Base-by-base conservation (phyloP, 129 eudicot species). In the Escallonia herrerae region DNA sequence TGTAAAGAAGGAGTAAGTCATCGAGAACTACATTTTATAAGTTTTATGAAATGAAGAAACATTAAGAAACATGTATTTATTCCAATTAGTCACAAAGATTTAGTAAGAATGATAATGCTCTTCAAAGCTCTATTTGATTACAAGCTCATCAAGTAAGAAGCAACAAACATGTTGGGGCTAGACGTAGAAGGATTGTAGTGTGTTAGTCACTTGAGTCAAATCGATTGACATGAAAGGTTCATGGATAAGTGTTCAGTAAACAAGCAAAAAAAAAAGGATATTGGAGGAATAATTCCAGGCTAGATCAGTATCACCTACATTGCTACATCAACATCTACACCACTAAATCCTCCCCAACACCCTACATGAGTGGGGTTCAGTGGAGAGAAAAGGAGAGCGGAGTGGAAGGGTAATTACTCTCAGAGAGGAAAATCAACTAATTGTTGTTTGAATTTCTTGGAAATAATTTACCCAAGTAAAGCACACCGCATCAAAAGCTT, bases 1-100 rank as follows among this genome's bases (percentile, higher is more conserved):
- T 4, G 51, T 43, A 66, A 56, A 77, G 48, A 63, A 64, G 43
- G 33, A 43, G 58, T 56, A 14, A 42, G 39, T 51, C 56, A 71
- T 52, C 42, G 33, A 22, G 33, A 22, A 22, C 33, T 22, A 22
- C 33, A 22, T 22, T 22, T 22, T 22, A 22, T 22, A 22, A 22
- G 33, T 22, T 22, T 22, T 22, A 22, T 22, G 33, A 22, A 22
- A 22, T 22, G 33, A 22, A 22, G 33, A 22, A 22, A n/a, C n/a
- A n/a, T n/a, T n/a, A n/a, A n/a, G n/a, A n/a, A n/a, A 22, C 33
- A 22, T 22, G 33, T 22, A 22, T 22, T 22, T 22, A 22, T 51
- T 40, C 8, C 12, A 55, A 15, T 51, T 49, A 66, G 59, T 64
- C 15, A 15, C 37, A 3, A 41, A 12, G 4, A 2, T 42, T 60